Conservation (phyloP, 371 early-diverging fungal species). For the Rhizopus arrhizus region DNA sequence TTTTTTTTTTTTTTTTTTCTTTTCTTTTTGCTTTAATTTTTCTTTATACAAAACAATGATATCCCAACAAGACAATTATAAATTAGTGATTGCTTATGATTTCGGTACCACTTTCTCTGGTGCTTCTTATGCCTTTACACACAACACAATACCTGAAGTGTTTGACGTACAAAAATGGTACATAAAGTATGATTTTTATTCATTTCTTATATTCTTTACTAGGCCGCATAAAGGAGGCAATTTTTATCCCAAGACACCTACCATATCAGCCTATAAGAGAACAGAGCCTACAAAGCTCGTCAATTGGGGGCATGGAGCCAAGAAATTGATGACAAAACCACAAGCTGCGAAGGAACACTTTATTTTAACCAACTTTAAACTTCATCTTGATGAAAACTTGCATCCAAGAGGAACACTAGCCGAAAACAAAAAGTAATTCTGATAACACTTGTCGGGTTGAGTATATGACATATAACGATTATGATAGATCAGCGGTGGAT, state of each 20-base stretch:
- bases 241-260: slow-evolving; percentile 59
- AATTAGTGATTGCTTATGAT: slow-evolving; percentile 52
- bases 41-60: not conserved
- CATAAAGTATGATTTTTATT: not conserved
- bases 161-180: slow-evolving; percentile 62
- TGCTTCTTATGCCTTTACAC: slow-evolving; percentile 62
- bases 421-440: slow-evolving; percentile 35
- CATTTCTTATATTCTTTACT: not conserved
- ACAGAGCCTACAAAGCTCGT: slow-evolving; percentile 35
- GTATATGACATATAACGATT: not conserved
- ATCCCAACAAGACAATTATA: slow-evolving; percentile 31
- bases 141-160: slow-evolving; percentile 47
- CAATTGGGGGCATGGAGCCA: slow-evolving; percentile 61
- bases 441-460: no score
- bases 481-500: slow-evolving; percentile 29
- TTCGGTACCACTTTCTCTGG: slow-evolving; percentile 58
- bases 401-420: slow-evolving; percentile 33
- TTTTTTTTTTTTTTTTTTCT: slow-evolving; percentile 1
- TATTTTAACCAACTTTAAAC: slow-evolving; percentile 56
- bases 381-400: slow-evolving; percentile 52
- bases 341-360: slow-evolving; percentile 54
- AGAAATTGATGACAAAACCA: slow-evolving; percentile 51
- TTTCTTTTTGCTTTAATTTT: not conserved
- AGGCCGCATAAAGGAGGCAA: slow-evolving; percentile 60
- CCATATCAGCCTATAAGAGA: slow-evolving; percentile 44